These are phyloP conservation scores for Pleurozium schreberi DNA, from an alignment of 225 moss, liverwort and hornwort species.

Conservation along the genomic window DNA sequence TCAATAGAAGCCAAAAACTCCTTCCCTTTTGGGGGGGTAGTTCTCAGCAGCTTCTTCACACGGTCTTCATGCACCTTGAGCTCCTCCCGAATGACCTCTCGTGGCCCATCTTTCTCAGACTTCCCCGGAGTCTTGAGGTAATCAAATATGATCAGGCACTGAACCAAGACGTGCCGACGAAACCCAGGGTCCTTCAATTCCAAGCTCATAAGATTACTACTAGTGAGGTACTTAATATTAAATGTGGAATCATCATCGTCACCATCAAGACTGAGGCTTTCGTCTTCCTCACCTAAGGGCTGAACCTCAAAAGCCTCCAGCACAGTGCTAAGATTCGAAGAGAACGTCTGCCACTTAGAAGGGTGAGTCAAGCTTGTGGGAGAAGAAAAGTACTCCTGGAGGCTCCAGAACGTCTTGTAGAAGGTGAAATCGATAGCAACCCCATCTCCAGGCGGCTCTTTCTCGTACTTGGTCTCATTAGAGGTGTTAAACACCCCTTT, in stretches of 20 bases:
- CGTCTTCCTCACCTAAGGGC: conserved; percentile 85
- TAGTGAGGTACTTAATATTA: conserved; percentile 96
- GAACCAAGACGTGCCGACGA: conserved; percentile 87
- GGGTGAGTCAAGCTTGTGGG: conserved; percentile 76
- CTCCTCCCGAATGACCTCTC: conserved; percentile 84
- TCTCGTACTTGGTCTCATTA: conserved; percentile 97
- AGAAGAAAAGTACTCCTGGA: conserved; percentile 90
- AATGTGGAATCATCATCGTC: conserved; percentile 94
- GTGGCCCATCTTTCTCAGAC: conserved; percentile 86
- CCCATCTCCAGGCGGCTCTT: conserved; percentile 72
- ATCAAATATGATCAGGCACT: conserved; percentile 92
- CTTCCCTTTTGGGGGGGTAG: conserved; percentile 85
- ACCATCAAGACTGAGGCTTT: conserved; percentile 62
- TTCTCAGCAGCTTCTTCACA: conserved; percentile 79
- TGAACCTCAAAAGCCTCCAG: conserved; percentile 85
- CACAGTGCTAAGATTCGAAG: conserved; percentile 64
- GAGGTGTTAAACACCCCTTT: conserved; percentile 95
- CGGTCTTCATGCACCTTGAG: conserved; percentile 85
- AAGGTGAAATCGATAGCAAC: conserved; percentile 61
- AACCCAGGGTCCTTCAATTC: conserved; percentile 98
- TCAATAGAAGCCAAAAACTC: conserved; percentile 86
- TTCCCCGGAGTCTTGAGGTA: conserved; percentile 94
- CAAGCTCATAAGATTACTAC: conserved; percentile 94
- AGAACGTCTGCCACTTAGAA: conserved; percentile 82
- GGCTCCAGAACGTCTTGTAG: conserved; percentile 95